Conservation (phyloP, 129 eudicot genomes). For the Logfia minima region DNA sequence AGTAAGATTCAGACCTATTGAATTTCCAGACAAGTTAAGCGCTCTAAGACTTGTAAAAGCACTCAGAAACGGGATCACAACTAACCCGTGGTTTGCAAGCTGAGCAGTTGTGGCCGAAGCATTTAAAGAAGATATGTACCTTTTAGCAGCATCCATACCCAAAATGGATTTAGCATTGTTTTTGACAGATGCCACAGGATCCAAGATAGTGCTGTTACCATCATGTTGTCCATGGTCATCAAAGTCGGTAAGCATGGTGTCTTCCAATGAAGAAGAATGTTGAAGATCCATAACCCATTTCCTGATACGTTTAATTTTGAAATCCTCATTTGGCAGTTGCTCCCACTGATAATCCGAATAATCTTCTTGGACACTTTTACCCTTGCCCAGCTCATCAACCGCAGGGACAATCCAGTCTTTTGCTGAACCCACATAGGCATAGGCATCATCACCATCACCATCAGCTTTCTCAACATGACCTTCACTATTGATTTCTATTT, state of each 20-base stretch:
- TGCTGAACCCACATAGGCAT: conserved; percentile 66
- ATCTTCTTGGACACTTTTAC: conserved; percentile 36
- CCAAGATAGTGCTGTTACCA: conserved; percentile 33
- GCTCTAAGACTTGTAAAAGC: conserved; percentile 84
- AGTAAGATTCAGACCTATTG: conserved; percentile 62
- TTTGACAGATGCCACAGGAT: conserved; percentile 40
- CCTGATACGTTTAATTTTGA: conserved; percentile 68
- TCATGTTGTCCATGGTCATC: conserved; percentile 32
- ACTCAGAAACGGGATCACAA: conserved; percentile 80
- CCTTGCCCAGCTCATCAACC: conserved; percentile 48
- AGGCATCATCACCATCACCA: conserved; percentile 46
- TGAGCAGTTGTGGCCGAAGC: conserved; percentile 74
- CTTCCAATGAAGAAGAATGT: conserved; percentile 65
- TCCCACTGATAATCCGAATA: conserved; percentile 46
- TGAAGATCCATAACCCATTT: conserved; percentile 89
- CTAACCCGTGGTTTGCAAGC: conserved; percentile 85
- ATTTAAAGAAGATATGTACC: conserved; percentile 77
- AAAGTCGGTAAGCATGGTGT: conserved; percentile 29
- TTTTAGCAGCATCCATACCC: conserved; percentile 75
- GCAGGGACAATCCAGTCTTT: conserved; percentile 91
- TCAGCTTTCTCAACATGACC: conserved; percentile 38
- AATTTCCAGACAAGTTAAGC: conserved; percentile 89
- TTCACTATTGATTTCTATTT: conserved; percentile 32
- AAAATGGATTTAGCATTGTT: conserved; percentile 48
- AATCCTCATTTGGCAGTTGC: conserved; percentile 58